Evolutionary conservation across 2,329 filamentous ascomycete species (phyloP).

Genomic region (Incumbomyces lentus): DNA sequence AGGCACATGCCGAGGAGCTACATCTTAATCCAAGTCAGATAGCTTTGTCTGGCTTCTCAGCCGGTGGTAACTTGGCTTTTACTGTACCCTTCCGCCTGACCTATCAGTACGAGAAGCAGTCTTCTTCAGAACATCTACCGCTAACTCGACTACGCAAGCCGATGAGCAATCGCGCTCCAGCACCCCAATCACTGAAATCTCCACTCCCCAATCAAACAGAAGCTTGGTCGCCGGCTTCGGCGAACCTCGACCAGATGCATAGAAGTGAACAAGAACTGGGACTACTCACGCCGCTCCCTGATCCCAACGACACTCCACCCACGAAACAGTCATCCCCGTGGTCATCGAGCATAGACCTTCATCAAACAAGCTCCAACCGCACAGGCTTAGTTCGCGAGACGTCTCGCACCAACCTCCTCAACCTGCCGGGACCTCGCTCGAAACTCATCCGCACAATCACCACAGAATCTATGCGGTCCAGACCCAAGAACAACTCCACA

Average conservation of each 20-base stretch:
- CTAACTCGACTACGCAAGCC: background rate
- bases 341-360: background rate
- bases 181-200: background rate
- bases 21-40: conserved; percentile 48
- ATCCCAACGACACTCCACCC: background rate
- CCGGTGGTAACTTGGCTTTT: conserved; percentile 53
- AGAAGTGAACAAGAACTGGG: too few species aligned
- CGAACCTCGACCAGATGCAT: too few species aligned
- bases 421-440: conserved; percentile 4
- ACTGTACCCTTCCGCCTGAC: conserved; percentile 50
- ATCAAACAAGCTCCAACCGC: background rate
- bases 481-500: conserved; percentile 11
- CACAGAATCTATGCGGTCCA: background rate
- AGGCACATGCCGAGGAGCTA: conserved; percentile 45
- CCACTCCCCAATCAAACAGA: background rate
- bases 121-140: conserved; percentile 1
- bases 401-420: conserved; percentile 4
- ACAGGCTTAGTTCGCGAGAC: background rate
- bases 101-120: conserved; percentile 23
- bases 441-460: conserved; percentile 3
- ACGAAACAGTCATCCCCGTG: background rate
- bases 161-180: background rate
- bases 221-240: background rate
- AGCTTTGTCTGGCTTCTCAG: conserved; percentile 52
- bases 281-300: background rate